These are phyloP conservation scores for Alloteropsis semialata DNA, from an alignment of 176 grass and related monocot genomes.

Conservation along the genomic window DNA sequence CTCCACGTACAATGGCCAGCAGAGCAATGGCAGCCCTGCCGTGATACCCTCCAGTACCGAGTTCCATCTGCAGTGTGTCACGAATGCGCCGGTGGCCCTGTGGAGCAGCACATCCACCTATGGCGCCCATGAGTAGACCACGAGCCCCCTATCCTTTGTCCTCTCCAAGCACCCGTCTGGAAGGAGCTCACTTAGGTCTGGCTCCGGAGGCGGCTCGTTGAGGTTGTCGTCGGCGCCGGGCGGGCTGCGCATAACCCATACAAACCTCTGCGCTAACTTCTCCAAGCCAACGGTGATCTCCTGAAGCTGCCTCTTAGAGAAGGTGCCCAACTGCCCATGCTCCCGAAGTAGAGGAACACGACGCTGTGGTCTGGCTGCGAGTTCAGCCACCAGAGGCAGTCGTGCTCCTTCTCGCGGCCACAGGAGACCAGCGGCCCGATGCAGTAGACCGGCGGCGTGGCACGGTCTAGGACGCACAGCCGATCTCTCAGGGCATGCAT, in stretches of 20 bases:
- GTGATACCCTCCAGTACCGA: conserved; percentile 38
- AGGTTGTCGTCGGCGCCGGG: background rate
- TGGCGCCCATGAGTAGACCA: conserved; percentile 52
- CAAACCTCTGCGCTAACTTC: conserved; percentile 43
- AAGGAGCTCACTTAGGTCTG: conserved; percentile 16
- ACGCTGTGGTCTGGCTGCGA: conserved; percentile 40
- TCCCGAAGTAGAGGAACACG: conserved; percentile 60
- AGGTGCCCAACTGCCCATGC: conserved; percentile 37
- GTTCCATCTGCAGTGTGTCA: conserved; percentile 60
- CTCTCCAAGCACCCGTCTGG: conserved; percentile 36
- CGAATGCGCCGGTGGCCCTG: conserved; percentile 32
- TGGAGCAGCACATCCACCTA: conserved; percentile 49
- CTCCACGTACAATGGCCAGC: conserved; percentile 44
- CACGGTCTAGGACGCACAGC: background rate
- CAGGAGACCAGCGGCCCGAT: conserved; percentile 38
- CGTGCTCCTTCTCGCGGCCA: background rate
- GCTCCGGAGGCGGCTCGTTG: background rate
- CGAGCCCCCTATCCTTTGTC: conserved; percentile 36
- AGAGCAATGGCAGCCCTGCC: conserved; percentile 32
- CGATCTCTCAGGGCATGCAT: conserved; percentile 27
- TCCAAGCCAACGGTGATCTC: conserved; percentile 53
- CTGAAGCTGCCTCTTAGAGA: conserved; percentile 36
- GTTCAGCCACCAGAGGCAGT: conserved; percentile 48
- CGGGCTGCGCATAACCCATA: conserved; percentile 44
- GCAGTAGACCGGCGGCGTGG: conserved; percentile 43